Percentiles rank a stretch among this genome's conserved stretches.
These are phyloP conservation scores for Solanum habrochaites DNA, from an alignment of 257 asterid species.

Conservation along the genomic window DNA sequence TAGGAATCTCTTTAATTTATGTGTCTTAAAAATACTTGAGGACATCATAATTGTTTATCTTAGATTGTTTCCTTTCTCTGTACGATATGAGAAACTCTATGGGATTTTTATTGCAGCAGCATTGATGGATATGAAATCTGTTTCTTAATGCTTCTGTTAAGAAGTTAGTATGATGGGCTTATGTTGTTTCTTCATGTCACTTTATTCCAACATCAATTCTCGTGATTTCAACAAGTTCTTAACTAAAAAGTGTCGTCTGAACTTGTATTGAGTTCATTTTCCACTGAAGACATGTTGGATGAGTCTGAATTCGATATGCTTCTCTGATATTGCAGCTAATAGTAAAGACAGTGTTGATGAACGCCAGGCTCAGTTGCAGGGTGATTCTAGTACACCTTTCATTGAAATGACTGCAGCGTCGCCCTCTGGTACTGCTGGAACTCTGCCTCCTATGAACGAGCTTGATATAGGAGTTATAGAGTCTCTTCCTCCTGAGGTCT, in stretches of 20 bases:
- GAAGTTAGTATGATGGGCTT: neutral
- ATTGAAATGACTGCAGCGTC: slow-evolving; percentile 16
- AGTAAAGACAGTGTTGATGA: slow-evolving; percentile 9
- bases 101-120: neutral
- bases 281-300: neutral
- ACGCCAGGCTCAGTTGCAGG: slow-evolving; percentile 12
- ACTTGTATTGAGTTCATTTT: neutral
- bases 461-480: slow-evolving; percentile 75
- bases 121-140: neutral
- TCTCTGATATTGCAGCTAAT: slow-evolving; percentile 20
- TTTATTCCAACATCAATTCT: neutral
- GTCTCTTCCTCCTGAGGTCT: slow-evolving; percentile 79
- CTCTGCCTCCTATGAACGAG: slow-evolving; percentile 75
- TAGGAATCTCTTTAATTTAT: neutral
- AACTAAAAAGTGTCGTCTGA: neutral
- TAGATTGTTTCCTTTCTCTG: neutral
- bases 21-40: neutral
- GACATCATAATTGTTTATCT: neutral
- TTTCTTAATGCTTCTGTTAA: neutral
- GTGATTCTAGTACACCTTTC: slow-evolving; percentile 17
- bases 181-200: neutral
- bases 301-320: neutral
- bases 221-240: neutral
- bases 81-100: neutral
- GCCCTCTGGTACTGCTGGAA: slow-evolving; percentile 35